A percentile compares a stretch with the other conserved stretches of the same genome.
Conservation (phyloP, 169 alveolate genomes). For the Plasmodium fragile region DNA sequence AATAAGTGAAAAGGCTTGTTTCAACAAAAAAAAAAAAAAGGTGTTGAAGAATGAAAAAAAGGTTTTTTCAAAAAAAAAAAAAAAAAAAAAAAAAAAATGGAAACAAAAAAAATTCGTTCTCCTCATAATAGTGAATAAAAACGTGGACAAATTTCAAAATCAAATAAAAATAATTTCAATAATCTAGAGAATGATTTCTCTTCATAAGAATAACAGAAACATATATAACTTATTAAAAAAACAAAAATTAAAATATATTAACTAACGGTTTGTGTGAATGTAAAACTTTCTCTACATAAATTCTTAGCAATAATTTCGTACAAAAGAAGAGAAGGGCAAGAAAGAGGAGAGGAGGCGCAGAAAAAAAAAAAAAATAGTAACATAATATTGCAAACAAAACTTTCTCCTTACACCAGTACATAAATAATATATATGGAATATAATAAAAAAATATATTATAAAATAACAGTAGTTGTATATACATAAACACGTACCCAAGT, state of each 20-base stretch:
- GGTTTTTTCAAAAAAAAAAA: no score
- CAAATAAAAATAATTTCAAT: not conserved
- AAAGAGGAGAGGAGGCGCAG: not conserved
- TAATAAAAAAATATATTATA: not conserved
- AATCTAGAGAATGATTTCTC: not conserved
- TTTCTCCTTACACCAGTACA: not conserved
- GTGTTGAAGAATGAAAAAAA: no score
- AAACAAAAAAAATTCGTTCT: not conserved
- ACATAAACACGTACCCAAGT: not conserved
- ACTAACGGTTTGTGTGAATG: not conserved
- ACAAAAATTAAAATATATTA: not conserved
- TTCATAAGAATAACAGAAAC: not conserved
- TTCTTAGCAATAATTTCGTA: not conserved
- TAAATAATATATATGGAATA: not conserved
- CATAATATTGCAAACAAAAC: not conserved
- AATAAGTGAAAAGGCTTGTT: not conserved
- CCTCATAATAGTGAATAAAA: not conserved
- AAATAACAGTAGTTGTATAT: not conserved
- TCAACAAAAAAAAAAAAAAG: not conserved
- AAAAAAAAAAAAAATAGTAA: not conserved
- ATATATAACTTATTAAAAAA: not conserved
- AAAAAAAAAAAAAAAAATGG: not conserved
- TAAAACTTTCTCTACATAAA: not conserved
- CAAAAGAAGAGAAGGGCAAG: not conserved
- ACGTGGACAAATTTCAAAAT: not conserved